These are phyloP conservation scores for Escovopsis sp. DNA, from an alignment of 2,329 filamentous ascomycete genomes.

Conservation along the genomic window DNA sequence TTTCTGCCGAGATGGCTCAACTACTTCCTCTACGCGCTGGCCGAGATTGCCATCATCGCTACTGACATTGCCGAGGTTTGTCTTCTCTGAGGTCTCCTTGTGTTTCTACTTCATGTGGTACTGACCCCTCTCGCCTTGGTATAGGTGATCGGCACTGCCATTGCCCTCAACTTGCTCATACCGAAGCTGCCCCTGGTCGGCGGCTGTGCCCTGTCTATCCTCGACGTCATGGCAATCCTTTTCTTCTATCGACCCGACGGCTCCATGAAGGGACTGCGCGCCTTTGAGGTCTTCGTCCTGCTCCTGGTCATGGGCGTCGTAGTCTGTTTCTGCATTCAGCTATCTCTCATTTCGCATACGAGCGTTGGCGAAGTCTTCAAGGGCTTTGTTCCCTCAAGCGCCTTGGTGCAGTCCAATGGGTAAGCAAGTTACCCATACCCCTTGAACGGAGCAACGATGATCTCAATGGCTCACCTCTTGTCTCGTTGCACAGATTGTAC, in stretches of 20 bases:
- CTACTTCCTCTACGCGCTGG: conserved; percentile 42
- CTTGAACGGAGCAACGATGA: no score
- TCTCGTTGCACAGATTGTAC: conserved; percentile 27
- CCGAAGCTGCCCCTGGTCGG: conserved; percentile 49
- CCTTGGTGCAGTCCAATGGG: conserved; percentile 41
- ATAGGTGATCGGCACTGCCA: conserved; percentile 53
- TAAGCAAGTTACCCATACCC: conserved; percentile 10
- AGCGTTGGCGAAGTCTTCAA: conserved; percentile 43
- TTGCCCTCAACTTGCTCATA: conserved; percentile 51
- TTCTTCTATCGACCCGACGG: conserved; percentile 48
- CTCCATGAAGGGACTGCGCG: conserved; percentile 40
- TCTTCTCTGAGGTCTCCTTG: neutral
- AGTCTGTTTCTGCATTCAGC: conserved; percentile 54
- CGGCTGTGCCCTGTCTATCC: conserved; percentile 51
- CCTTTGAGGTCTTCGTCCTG: conserved; percentile 51
- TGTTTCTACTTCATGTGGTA: neutral
- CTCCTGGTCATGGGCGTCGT: conserved; percentile 52
- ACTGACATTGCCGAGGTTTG: conserved; percentile 49
- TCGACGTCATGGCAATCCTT: conserved; percentile 52
- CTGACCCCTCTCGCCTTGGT: neutral
- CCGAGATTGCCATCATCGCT: conserved; percentile 53
- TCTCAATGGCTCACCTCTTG: no score
- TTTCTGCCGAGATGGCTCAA: conserved; percentile 53
- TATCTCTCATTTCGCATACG: conserved; percentile 43
- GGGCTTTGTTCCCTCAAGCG: conserved; percentile 47